A percentile compares a stretch with the other conserved stretches of the same genome.
Conservation (phyloP, 371 early-diverging fungal genomes). For the Mortierella sp. region DNA sequence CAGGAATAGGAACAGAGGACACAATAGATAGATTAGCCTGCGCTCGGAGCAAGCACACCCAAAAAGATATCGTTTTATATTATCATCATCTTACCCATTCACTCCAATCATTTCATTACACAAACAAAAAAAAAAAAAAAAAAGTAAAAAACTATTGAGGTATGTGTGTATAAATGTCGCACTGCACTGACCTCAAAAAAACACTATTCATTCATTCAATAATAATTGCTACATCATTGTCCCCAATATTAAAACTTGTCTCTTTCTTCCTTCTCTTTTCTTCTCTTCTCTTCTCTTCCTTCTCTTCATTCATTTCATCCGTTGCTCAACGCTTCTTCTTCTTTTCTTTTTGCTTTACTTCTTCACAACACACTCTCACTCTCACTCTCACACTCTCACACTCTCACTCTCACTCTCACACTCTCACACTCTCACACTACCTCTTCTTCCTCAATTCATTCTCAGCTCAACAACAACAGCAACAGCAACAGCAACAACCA, state of each 20-base stretch:
- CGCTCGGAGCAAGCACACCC: too few species aligned
- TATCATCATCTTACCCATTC: too few species aligned
- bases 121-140: background rate
- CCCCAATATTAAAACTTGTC: background rate
- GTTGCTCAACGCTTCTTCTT: background rate
- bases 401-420: background rate
- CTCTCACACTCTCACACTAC: background rate
- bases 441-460: background rate
- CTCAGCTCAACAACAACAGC: background rate
- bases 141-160: background rate
- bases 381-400: background rate
- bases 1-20: too few species aligned
- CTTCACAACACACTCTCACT: background rate
- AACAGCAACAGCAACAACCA: too few species aligned
- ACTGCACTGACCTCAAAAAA: constrained; percentile 7
- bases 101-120: background rate
- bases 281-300: constrained; percentile 1
- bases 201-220: constrained; percentile 4
- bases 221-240: background rate
- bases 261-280: background rate
- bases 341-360: background rate
- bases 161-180: background rate
- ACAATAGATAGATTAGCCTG: too few species aligned
- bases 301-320: too few species aligned
- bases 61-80: too few species aligned